Percentiles rank a stretch among this genome's conserved stretches.
Conservation (phyloP, 768 basidiomycete species). For the Inosperma sp. region DNA sequence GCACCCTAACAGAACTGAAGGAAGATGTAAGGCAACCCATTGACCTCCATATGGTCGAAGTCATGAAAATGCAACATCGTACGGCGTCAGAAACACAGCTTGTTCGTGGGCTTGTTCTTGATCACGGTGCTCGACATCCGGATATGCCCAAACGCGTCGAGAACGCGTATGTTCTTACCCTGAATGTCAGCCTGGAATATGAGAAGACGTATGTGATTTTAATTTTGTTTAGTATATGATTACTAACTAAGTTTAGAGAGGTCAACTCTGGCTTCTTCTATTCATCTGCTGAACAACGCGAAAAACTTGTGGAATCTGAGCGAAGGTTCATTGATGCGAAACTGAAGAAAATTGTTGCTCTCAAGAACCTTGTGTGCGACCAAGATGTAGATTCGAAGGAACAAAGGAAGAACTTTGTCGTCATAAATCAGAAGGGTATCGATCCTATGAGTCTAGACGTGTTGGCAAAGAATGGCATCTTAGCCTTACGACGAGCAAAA, state of each 20-base stretch:
- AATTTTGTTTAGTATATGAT: neutral
- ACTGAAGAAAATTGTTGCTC: slow-evolving; percentile 91
- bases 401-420: slow-evolving; percentile 82
- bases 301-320: slow-evolving; percentile 98
- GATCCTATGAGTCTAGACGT: slow-evolving; percentile 96
- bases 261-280: slow-evolving; percentile 99
- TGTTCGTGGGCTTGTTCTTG: slow-evolving; percentile 90
- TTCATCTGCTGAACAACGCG: slow-evolving; percentile 95
- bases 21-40: slow-evolving; percentile 79
- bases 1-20: slow-evolving; percentile 38
- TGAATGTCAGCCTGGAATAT: slow-evolving; percentile 98
- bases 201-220: slow-evolving; percentile 86
- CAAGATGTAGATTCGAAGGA: slow-evolving; percentile 79
- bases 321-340: slow-evolving; percentile 90
- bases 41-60: slow-evolving; percentile 98
- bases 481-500: slow-evolving; percentile 93
- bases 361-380: slow-evolving; percentile 96
- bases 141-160: slow-evolving; percentile 99
- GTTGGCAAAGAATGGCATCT: slow-evolving; percentile 92
- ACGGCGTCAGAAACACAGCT: slow-evolving; percentile 97
- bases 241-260: slow-evolving; percentile 54
- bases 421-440: slow-evolving; percentile 99
- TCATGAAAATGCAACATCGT: slow-evolving; percentile 99
- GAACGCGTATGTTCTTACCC: slow-evolving; percentile 90
- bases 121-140: slow-evolving; percentile 96